These are phyloP conservation scores for Haplosporangium sp. DNA, from an alignment of 371 early-diverging fungal species.

Conservation along the genomic window DNA sequence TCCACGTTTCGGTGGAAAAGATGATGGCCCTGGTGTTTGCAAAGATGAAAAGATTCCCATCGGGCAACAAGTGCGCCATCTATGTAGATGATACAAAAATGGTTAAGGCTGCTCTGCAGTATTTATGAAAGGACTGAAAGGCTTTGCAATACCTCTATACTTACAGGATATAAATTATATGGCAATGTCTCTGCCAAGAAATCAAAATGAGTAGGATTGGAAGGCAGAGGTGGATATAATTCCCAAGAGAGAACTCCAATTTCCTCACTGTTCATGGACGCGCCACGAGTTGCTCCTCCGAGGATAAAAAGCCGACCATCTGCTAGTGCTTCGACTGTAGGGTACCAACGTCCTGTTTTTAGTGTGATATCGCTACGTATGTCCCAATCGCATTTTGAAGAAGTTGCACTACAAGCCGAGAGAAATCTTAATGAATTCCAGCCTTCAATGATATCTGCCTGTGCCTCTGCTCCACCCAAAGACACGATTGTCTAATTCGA, in stretches of 20 bases:
- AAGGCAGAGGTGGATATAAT: slow-evolving; percentile 45
- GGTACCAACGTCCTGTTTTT: slow-evolving; percentile 68
- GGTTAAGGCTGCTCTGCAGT: not conserved
- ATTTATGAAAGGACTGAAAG: not conserved
- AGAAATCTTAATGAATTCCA: slow-evolving; percentile 68
- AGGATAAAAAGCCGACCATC: slow-evolving; percentile 68
- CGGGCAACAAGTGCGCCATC: slow-evolving; percentile 62
- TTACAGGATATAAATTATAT: slow-evolving; percentile 66
- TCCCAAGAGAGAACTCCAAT: slow-evolving; percentile 65
- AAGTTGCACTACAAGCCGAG: slow-evolving; percentile 59
- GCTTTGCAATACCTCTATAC: not conserved
- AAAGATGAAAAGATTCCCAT: slow-evolving; percentile 68
- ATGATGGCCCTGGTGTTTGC: slow-evolving; percentile 65
- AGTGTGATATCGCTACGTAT: slow-evolving; percentile 33
- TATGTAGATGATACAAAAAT: not conserved
- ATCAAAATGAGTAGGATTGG: slow-evolving; percentile 54
- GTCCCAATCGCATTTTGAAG: slow-evolving; percentile 62
- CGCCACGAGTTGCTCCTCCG: slow-evolving; percentile 66
- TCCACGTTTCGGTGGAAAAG: slow-evolving; percentile 62
- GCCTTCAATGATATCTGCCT: slow-evolving; percentile 51
- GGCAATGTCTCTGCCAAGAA: slow-evolving; percentile 72
- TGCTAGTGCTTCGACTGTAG: slow-evolving; percentile 68
- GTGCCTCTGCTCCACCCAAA: slow-evolving; percentile 57
- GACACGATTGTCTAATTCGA: slow-evolving; percentile 39
- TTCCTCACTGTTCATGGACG: slow-evolving; percentile 62